Evolutionary conservation across 2,329 filamentous ascomycete species (phyloP), one percentile per base, ranked within the genome.

Genomic region (Bipolaris oryzae): DNA sequence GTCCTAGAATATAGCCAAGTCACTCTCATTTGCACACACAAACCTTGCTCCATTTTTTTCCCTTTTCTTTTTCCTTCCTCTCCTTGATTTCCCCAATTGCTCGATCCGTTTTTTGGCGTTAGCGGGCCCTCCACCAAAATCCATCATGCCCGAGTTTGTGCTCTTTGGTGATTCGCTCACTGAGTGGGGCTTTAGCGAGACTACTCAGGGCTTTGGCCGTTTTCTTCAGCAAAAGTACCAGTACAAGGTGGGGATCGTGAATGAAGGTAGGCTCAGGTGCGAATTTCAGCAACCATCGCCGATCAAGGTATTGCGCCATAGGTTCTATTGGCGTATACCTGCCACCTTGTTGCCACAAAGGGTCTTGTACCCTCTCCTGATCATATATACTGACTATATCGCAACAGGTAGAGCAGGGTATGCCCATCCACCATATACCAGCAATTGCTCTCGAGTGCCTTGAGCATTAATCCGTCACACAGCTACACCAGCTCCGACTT

Each of bases 91-190:
- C 10, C 10, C 28, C 1, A 13, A 31, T 13, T 31, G 28, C 28
- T 10, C 13, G 28, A 31, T 31, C 28, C 28, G 28, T 11, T 31
- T 31, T 31, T 31, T 31, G 9, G 9, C 7, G 18, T 42, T 42
- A 13, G 11, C 11, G 11, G n/a, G 10, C 39, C 28, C 13, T 21
- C 28, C 28, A 13, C 21, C 20, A 16, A 15, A 50, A 7, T 38
- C 11, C 10, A 31, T 25, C 1, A 42, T 66, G 20, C 65, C 68
- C 1, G 58, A 71, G 21, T 67, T 76, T 38, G 57, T 76, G 2
- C 66, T 76, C 3, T 75, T 76, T 41, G 74, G 74, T 3, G 72
- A 69, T 39, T 75, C 73, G 1, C 64, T 76, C 5, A 76, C 71
- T 0, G 57, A 72, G 58, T 75, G 70, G 69, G 60, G 61, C 20